Conservation (phyloP, 2,329 filamentous ascomycete genomes). For the Fusarium ambrosium region DNA sequence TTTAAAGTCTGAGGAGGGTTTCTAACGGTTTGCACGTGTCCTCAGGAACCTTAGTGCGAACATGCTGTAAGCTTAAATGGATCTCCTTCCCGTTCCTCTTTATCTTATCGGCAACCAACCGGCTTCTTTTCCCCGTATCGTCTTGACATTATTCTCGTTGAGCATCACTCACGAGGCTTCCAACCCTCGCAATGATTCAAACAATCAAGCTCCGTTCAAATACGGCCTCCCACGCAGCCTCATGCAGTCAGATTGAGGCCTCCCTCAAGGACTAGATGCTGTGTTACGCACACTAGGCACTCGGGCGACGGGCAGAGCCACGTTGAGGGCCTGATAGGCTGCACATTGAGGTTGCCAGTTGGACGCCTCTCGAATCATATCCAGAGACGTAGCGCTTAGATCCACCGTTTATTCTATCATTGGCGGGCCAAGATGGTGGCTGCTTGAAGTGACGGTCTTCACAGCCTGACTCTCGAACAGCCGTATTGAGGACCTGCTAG, state of each 20-base stretch:
- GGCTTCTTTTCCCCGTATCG: too few species aligned
- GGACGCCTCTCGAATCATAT: background rate
- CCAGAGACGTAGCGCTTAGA: background rate
- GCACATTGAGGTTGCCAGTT: background rate
- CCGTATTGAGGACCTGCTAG: background rate
- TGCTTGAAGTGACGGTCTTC: background rate
- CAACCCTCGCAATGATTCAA: too few species aligned
- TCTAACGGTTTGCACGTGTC: background rate
- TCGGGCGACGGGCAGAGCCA: background rate
- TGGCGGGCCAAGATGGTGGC: background rate
- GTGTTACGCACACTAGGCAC: background rate
- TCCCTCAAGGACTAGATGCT: background rate
- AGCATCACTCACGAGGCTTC: too few species aligned
- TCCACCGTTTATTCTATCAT: background rate
- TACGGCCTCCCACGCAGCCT: background rate
- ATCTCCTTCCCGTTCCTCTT: background rate
- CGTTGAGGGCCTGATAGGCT: background rate
- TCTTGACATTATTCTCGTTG: too few species aligned
- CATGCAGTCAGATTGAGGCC: background rate
- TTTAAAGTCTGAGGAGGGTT: background rate
- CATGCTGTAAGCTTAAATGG: background rate
- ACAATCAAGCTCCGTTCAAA: background rate
- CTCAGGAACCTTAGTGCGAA: background rate
- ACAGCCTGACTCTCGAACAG: background rate
- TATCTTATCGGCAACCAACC: background rate